phyloP scores from a whole-genome alignment of 2,329 filamentous ascomycete genomes.

The Phoma sp. region DNA sequence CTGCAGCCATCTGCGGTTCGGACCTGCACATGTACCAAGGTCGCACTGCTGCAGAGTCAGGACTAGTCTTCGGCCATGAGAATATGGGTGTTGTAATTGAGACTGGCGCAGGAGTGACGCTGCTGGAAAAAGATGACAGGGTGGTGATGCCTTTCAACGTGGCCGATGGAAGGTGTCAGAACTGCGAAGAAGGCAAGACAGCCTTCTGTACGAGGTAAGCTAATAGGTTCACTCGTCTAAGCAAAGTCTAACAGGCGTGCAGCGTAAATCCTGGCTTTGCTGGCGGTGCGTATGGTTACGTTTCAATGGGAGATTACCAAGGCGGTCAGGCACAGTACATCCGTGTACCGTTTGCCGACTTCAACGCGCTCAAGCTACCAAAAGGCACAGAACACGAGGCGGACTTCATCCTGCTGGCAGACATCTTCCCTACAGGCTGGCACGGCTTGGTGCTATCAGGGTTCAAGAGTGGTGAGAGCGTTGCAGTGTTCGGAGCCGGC shows the following conservation, averaged over 20 bases:
- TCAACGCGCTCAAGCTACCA: constrained; percentile 68
- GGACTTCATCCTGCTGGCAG: constrained; percentile 62
- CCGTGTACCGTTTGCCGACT: constrained; percentile 70
- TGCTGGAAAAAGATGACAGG: constrained; percentile 67
- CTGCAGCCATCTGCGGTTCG: constrained; percentile 64
- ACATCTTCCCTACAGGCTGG: constrained; percentile 62
- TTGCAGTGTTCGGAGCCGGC: constrained; percentile 68
- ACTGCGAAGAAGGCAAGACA: constrained; percentile 69
- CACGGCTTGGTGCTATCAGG: constrained; percentile 64
- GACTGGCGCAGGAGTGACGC: constrained; percentile 63
- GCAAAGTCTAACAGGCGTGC: neutral
- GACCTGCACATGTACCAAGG: constrained; percentile 68
- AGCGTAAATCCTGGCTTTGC: constrained; percentile 65
- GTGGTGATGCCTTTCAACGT: constrained; percentile 71
- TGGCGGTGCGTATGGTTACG: constrained; percentile 66
- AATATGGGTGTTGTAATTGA: constrained; percentile 66
- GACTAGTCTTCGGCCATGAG: constrained; percentile 68
- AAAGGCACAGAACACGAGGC: constrained; percentile 66
- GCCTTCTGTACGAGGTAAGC: constrained; percentile 66
- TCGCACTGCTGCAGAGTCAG: constrained; percentile 66
- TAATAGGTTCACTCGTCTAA: too few relatives aligned
- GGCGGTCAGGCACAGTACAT: constrained; percentile 69
- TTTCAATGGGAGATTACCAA: constrained; percentile 64
- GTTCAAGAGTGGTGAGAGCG: constrained; percentile 66
- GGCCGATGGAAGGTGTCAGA: constrained; percentile 59